Percentiles rank a stretch among this genome's conserved stretches.
These are phyloP conservation scores for Artomyces pyxidatus DNA, from an alignment of 768 basidiomycete species.

Conservation along the genomic window DNA sequence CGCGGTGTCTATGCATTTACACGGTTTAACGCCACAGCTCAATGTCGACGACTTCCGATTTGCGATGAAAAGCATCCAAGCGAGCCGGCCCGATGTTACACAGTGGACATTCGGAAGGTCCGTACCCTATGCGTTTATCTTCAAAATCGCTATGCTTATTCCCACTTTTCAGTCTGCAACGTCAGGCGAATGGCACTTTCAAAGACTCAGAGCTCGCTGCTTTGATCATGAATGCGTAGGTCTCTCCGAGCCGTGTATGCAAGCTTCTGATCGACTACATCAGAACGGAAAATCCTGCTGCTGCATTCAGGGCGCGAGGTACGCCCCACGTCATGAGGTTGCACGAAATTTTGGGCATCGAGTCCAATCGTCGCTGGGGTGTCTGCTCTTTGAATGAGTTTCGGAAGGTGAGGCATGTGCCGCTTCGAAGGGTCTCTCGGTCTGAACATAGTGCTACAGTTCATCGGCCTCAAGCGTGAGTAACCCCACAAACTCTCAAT, in stretches of 20 bases:
- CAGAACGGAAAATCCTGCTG: conserved; percentile 67
- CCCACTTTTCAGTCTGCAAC: conserved; percentile 38
- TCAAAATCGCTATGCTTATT: not conserved
- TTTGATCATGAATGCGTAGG: conserved; percentile 61
- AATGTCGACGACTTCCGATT: conserved; percentile 43
- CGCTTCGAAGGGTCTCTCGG: not conserved
- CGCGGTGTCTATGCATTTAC: not conserved
- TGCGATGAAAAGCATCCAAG: conserved; percentile 32
- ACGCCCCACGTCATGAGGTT: conserved; percentile 65
- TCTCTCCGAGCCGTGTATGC: no score
- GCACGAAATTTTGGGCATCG: conserved; percentile 81
- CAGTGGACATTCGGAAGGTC: conserved; percentile 66
- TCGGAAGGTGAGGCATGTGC: conserved; percentile 37
- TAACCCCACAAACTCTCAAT: not conserved
- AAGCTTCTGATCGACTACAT: no score
- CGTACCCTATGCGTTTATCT: conserved; percentile 13
- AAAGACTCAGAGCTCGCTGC: conserved; percentile 64
- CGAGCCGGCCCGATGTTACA: conserved; percentile 34
- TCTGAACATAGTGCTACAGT: conserved; percentile 30
- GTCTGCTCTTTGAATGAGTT: conserved; percentile 82
- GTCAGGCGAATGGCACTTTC: conserved; percentile 54
- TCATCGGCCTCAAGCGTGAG: conserved; percentile 70
- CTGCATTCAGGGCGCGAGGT: conserved; percentile 65
- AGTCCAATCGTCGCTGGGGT: conserved; percentile 69
- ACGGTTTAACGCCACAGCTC: conserved; percentile 26